Evolutionary conservation across 2,329 filamentous ascomycete genomes (phyloP), one percentile per base, ranked within the genome.

Genomic region (Fusarium floridanum): DNA sequence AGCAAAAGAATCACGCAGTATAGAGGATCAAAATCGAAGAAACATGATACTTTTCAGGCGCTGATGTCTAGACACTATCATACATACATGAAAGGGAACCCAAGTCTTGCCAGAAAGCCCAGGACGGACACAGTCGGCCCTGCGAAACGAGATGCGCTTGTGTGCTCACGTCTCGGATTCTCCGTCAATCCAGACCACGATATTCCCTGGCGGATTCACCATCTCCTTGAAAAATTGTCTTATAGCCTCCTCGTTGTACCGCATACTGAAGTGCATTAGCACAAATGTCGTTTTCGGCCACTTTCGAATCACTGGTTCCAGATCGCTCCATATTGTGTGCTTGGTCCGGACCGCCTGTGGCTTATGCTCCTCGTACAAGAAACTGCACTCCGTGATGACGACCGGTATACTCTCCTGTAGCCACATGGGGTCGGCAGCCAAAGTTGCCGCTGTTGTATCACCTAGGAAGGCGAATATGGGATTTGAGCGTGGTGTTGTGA

Each of bases 341-440:
- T 86, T 86, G 6, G 86, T 87, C 78, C 83, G 83, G 11, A 79
- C 81, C 2, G 86, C 85, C 78, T 87, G 85, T 3, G 74, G 77
- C 20, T 81, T 77, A 73, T 88, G 86, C 72, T 83, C 81, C 43
- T 85, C 83, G 34, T 80, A 80, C 34, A 88, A 64, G 70, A 88
- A 88, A 66, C 85, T 87, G 74, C 86, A 88, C 77, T 88, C 86
- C 0, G 85, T 87, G 41, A 88, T 85, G 61, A 88, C 85, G 6
- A 87, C 85, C 8, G 83, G 80, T 16, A 87, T 82, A 0, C 80
- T 84, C 1, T 78, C 74, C 3, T 67, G 60, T 32, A 88, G 68
- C 85, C 86, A 87, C 27, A 76, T 71, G 0, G 85, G 85, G 61
- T 78, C 84, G 1, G 77, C 76, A 12, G 82, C 83, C 9, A 88